Base-by-base conservation (phyloP, 78 protist species). In the Parvularia atlantis region DNA sequence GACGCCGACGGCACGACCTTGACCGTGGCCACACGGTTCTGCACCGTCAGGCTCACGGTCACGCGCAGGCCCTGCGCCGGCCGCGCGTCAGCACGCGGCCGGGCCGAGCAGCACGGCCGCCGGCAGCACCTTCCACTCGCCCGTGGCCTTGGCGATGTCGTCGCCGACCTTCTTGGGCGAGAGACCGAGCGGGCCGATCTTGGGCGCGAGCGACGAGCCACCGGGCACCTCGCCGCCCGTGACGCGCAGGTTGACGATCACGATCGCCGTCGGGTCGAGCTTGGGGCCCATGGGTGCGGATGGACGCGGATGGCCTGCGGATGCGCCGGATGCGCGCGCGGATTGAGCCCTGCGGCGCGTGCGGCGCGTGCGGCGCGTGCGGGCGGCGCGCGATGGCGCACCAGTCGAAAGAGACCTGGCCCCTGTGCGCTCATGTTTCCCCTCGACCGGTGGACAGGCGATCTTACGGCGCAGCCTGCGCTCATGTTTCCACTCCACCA, bases 111-210 rank as follows among this genome's bases (percentile, higher is more conserved):
- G n/a, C n/a, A n/a, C n/a, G n/a, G n/a, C n/a, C n/a, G n/a, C n/a
- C n/a, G n/a, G n/a, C n/a, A n/a, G n/a, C n/a, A n/a, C n/a, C 91
- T 95, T 91, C 94, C 92, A 96, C 70, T 86, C 91, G 62, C 36
- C 69, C 61, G 98, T 89, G 66, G 80, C 92, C 89, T 88, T 90
- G 79, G 92, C 94, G 64, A 98, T 91, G 65, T 95, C 98, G 14
- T 94, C 99, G 61, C 97, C 98, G 67, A 96, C 87, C 86, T 91
- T 93, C 87, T 92, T 93, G 71, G 99, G 97, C 68, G 94, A 78
- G 62, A 96, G 83, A 84, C 99, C 99, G 19, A 95, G 90, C 17
- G 99, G 97, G 80, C 98, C 98, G 73, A 93, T 64, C 90, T 95
- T 96, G 63, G 99, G 98, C 71, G 98, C 98, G 0, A 95, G 87